phyloP scores from a whole-genome alignment of 352 stramenopile species.

The Pythium scleroteichum region DNA sequence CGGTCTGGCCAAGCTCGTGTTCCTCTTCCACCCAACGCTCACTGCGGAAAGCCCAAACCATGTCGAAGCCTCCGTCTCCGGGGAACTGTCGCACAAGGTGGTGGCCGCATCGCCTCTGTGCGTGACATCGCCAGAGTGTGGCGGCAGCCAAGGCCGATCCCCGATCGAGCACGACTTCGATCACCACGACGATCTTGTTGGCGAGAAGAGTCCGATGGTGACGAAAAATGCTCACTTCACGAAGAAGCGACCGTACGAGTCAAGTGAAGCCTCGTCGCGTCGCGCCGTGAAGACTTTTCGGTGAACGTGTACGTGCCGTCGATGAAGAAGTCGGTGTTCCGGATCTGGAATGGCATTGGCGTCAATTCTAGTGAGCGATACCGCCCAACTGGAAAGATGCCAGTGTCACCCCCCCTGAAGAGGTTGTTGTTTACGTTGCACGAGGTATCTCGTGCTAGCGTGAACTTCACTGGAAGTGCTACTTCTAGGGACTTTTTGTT shows the following conservation, averaged over 20 bases:
- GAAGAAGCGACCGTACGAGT: conserved; percentile 28
- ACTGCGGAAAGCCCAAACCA: conserved; percentile 52
- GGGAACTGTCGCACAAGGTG: conserved; percentile 17
- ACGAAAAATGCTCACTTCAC: conserved; percentile 14
- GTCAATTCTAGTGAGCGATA: neutral
- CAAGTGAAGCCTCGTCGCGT: conserved; percentile 18
- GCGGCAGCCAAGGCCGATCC: conserved; percentile 64
- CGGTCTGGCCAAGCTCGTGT: conserved; percentile 74
- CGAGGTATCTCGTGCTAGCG: neutral
- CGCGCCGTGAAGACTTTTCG: conserved; percentile 23
- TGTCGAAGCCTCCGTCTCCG: conserved; percentile 18
- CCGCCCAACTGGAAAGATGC: neutral
- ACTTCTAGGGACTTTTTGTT: neutral
- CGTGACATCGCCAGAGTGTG: conserved; percentile 76
- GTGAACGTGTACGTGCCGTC: conserved; percentile 16
- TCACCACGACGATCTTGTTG: conserved; percentile 40
- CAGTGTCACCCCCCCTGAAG: conserved; percentile 5
- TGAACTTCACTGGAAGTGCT: neutral
- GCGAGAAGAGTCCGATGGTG: conserved; percentile 24
- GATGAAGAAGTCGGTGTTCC: conserved; percentile 9
- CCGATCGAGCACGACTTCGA: conserved; percentile 79
- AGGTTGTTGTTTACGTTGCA: neutral
- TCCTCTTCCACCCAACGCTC: conserved; percentile 66
- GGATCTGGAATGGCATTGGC: conserved; percentile 14
- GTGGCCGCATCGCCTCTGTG: conserved; percentile 46